Percentiles rank a stretch among this genome's conserved stretches.
Evolutionary conservation across 768 basidiomycete genomes (phyloP).

Genomic region (Mycena belliarum): DNA sequence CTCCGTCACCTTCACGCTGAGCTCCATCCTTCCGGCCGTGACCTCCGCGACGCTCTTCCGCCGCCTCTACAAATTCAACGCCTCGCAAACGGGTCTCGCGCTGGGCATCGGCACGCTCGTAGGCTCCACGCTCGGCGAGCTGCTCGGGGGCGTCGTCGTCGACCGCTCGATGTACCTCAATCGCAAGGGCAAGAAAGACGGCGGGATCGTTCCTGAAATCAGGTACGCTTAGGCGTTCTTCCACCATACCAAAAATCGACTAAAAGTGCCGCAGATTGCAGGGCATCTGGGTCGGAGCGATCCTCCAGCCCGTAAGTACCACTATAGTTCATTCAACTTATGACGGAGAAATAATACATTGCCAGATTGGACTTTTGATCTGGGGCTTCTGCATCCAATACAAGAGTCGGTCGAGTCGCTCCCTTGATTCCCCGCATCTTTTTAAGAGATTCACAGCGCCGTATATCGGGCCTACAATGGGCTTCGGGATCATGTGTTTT

Average conservation of each 20-base stretch:
- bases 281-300: conserved; percentile 12
- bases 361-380: conserved; percentile 9
- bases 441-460: neutral
- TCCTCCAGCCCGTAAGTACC: conserved; percentile 8
- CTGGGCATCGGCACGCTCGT: conserved; percentile 13
- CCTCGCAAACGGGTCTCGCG: conserved; percentile 9
- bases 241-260: neutral
- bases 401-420: conserved; percentile 2
- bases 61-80: conserved; percentile 9
- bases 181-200: conserved; percentile 4
- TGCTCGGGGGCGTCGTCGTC: conserved; percentile 17
- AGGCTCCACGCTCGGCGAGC: conserved; percentile 13
- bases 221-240: neutral
- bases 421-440: neutral
- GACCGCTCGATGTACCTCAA: conserved; percentile 14
- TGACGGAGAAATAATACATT: neutral
- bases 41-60: conserved; percentile 17
- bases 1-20: conserved; percentile 9
- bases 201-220: conserved; percentile 9
- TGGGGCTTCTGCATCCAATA: conserved; percentile 18
- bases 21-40: conserved; percentile 18
- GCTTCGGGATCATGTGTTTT: conserved; percentile 18
- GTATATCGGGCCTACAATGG: conserved; percentile 13
- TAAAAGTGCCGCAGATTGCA: neutral
- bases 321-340: neutral